These are phyloP conservation scores for Ceratocystis harringtonii DNA, from an alignment of 2,329 filamentous ascomycete genomes.

Conservation along the genomic window DNA sequence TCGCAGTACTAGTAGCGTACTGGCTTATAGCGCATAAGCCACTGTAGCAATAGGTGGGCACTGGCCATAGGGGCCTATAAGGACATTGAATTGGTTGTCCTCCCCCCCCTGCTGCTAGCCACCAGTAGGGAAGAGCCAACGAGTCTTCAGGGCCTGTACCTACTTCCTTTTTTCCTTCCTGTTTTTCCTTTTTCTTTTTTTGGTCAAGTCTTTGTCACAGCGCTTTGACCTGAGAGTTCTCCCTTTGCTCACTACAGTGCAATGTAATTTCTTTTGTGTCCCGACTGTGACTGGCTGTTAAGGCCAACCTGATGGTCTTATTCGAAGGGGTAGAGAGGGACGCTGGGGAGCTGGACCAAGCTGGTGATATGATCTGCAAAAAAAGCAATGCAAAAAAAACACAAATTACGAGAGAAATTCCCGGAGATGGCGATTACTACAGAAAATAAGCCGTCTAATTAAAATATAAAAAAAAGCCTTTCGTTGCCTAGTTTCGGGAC, in stretches of 20 bases:
- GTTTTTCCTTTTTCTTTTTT: not conserved
- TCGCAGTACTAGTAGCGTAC: not conserved
- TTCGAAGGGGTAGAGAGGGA: not conserved
- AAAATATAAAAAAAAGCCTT: not conserved
- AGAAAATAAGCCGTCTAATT: too few species aligned
- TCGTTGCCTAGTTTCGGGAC: not conserved
- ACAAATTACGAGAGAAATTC: not conserved
- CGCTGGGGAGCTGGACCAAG: not conserved
- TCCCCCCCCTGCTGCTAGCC: not conserved
- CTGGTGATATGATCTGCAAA: not conserved
- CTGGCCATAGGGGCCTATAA: not conserved
- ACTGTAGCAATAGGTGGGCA: not conserved
- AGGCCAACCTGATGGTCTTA: not conserved
- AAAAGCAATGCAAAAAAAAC: not conserved
- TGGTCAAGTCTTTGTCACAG: not conserved
- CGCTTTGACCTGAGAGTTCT: not conserved
- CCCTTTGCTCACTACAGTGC: not conserved
- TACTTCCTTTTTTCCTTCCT: not conserved
- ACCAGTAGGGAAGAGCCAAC: not conserved
- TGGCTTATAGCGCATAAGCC: not conserved
- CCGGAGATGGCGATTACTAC: not conserved
- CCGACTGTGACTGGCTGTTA: not conserved
- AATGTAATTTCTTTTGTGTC: conserved; percentile 3
- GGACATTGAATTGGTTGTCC: not conserved
- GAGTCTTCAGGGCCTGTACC: not conserved